Evolutionary conservation across 495 filamentous ascomycete species (phyloP).

Genomic region (Neurospora discreta): DNA sequence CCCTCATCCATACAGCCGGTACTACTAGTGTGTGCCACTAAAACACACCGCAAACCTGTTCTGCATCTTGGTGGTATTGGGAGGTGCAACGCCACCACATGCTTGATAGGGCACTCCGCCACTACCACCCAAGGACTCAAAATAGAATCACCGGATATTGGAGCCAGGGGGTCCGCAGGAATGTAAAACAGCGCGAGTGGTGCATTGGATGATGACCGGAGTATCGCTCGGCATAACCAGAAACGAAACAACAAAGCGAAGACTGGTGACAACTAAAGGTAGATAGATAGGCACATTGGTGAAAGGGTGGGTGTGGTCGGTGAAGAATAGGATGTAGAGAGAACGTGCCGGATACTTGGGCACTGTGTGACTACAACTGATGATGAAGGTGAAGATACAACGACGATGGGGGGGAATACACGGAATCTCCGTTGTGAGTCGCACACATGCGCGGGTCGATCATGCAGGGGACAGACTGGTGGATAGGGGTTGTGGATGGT

Average conservation of each 20-base stretch:
- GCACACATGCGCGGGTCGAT: neutral
- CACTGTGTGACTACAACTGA: neutral
- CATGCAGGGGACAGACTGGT: neutral
- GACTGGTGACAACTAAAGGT: neutral
- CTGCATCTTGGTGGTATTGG: neutral
- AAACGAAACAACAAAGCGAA: neutral
- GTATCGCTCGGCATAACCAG: neutral
- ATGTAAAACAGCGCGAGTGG: neutral
- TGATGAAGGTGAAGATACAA: neutral
- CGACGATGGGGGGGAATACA: neutral
- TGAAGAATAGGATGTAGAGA: neutral
- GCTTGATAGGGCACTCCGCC: neutral
- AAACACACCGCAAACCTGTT: neutral
- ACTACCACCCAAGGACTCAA: neutral
- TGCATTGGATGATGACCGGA: neutral
- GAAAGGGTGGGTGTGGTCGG: neutral
- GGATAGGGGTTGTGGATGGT: neutral
- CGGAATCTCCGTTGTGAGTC: neutral
- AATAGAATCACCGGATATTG: neutral
- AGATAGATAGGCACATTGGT: neutral
- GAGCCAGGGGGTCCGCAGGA: neutral
- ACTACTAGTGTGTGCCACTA: neutral
- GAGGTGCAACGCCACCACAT: neutral
- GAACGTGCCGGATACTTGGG: neutral
- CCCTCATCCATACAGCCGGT: neutral